phyloP scores from a whole-genome alignment of 1,139 yeast genomes.

The Fermentozyma sake region DNA sequence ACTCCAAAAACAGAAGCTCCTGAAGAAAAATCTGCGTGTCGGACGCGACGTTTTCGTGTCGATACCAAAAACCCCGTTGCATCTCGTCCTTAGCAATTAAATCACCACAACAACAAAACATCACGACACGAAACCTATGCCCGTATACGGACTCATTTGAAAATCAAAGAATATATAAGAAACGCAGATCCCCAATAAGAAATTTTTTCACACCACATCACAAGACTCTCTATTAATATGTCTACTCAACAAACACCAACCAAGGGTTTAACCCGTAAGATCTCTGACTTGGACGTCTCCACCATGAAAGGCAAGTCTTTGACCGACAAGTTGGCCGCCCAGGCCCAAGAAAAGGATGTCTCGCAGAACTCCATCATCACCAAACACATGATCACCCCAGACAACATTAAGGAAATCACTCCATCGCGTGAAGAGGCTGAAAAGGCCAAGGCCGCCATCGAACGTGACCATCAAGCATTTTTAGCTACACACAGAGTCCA shows the following conservation, averaged over 20 bases:
- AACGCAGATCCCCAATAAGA: too few species aligned
- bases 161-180: too few species aligned
- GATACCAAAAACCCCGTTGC: too few species aligned
- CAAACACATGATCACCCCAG: slow-evolving; percentile 18
- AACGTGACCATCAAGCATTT: slow-evolving; percentile 45
- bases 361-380: slow-evolving; percentile 25
- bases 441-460: slow-evolving; percentile 9
- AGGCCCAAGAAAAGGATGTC: slow-evolving; percentile 39
- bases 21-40: too few species aligned
- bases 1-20: too few species aligned
- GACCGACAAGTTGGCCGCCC: slow-evolving; percentile 45
- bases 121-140: too few species aligned
- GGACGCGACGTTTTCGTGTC: too few species aligned
- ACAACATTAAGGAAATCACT: slow-evolving; percentile 10
- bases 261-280: slow-evolving; percentile 46
- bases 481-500: slow-evolving; percentile 58
- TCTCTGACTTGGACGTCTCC: slow-evolving; percentile 38
- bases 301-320: slow-evolving; percentile 31
- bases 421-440: slow-evolving; percentile 7
- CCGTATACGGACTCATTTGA: too few species aligned
- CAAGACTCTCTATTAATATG: slow-evolving; percentile 15
- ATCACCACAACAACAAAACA: too few species aligned
- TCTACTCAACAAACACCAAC: slow-evolving; percentile 45
- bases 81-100: too few species aligned
- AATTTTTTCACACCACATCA: slow-evolving; percentile 1